Evolutionary conservation across 2,329 filamentous ascomycete genomes (phyloP), one percentile per base, ranked within the genome.

Genomic region (Fusarium sulawesiense): DNA sequence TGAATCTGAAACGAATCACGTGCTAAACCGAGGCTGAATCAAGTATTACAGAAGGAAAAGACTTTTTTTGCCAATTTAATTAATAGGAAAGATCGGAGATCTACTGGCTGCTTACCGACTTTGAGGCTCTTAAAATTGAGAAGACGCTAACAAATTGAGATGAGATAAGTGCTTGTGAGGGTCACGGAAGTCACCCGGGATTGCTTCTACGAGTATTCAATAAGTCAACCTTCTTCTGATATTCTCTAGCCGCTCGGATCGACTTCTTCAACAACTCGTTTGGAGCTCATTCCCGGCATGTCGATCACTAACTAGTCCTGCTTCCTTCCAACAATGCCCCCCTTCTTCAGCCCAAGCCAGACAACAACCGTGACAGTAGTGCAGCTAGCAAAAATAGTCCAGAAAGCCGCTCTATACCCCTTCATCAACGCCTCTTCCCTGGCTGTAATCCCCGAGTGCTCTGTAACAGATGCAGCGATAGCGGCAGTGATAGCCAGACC

Each of bases 381-480:
- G 3, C 73, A 73, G 21, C 73, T 69, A 2, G 78, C 84, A 77
- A 87, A 87, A 21, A 83, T 83, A 0, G 82, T 79, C 86, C 86
- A 88, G 63, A 87, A 88, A 0, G 81, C 83, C 3, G 84, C 85
- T 14, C 83, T 76, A 66, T 86, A 88, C 0, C 86, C 85, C 10
- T 80, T 76, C 82, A 87, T 84, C 47, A 87, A 77, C 2, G 80
- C 80, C 6, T 78, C 71, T 2, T 66, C 72, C 0, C 64, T 64
- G 0, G 66, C 60, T 14, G 69, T 70, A 4, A 74, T 68, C 1
- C 64, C 63, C 3, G 78, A 79, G 20, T 82, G 77, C 25, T 82
- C 78, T 3, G 83, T 85, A 2, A 86, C 81, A 5, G 80, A 80
- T 0, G 80, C 77, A 3, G 83, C 79, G 32, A 88, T 83, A 0